Percentiles rank a stretch among this genome's conserved stretches.
phyloP scores from a whole-genome alignment of 108 stramenopile species.

The Nitzschia palea region DNA sequence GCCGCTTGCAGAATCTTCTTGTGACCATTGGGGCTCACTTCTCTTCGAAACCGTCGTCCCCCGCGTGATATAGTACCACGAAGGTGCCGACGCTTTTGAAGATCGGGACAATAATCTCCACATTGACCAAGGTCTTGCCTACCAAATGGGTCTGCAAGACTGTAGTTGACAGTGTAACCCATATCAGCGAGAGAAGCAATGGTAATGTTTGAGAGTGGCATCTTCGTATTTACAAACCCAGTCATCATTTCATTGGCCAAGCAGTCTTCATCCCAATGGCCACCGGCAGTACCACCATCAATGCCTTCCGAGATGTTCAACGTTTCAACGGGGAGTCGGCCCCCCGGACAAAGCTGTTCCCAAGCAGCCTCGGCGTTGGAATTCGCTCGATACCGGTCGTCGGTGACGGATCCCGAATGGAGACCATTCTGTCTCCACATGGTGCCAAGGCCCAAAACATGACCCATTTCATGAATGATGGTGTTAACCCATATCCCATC shows the following conservation, averaged over 20 bases:
- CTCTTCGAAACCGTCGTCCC: not conserved
- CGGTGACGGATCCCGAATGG: not conserved
- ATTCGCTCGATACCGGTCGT: not conserved
- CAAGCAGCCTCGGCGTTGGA: not conserved
- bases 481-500: not conserved
- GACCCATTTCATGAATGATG: slow-evolving; percentile 51
- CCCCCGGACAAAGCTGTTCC: not conserved
- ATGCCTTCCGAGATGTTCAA: not conserved
- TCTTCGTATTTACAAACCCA: not conserved
- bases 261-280: slow-evolving; percentile 42
- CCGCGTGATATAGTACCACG: no score
- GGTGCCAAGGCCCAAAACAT: slow-evolving; percentile 46
- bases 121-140: not conserved
- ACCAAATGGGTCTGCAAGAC: not conserved
- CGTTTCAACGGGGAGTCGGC: not conserved
- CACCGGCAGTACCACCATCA: slow-evolving; percentile 20
- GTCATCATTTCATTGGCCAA: slow-evolving; percentile 42
- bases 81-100: not conserved
- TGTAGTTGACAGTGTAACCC: not conserved
- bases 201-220: not conserved
- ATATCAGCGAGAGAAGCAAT: slow-evolving; percentile 14
- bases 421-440: slow-evolving; percentile 25
- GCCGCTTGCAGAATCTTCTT: not conserved
- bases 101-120: not conserved
- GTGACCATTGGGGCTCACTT: not conserved